Percentiles rank a stretch among this genome's conserved stretches.
Conservation (phyloP, 176 grass and related monocot genomes). For the Lolium multiflorum region DNA sequence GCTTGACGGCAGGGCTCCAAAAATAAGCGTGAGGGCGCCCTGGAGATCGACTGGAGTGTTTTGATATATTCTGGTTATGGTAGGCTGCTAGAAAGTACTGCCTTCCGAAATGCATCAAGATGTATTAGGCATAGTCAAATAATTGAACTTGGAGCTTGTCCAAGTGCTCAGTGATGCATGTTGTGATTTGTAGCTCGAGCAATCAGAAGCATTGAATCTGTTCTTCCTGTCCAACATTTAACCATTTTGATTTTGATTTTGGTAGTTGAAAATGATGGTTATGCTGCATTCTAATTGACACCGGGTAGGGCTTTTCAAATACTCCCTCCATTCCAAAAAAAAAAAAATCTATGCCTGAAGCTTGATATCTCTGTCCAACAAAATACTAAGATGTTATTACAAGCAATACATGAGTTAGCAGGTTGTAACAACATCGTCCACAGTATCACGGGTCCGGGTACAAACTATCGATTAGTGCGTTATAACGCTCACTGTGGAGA, state of each 20-base stretch:
- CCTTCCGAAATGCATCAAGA: not conserved
- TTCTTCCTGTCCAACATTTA: not conserved
- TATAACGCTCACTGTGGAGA: too few species aligned
- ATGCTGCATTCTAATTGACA: not conserved
- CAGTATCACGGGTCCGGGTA: too few species aligned
- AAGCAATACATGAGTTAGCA: too few species aligned
- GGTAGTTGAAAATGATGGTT: not conserved
- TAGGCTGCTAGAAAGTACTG: not conserved
- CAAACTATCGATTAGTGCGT: too few species aligned
- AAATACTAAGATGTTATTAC: too few species aligned
- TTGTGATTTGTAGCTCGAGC: not conserved
- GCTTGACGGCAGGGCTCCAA: conserved; percentile 6
- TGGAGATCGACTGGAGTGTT: not conserved
- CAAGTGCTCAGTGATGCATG: conserved; percentile 1
- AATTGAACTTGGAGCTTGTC: not conserved
- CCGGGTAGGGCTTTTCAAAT: not conserved
- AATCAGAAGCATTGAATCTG: not conserved
- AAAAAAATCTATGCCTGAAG: too few species aligned
- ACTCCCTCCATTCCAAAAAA: too few species aligned
- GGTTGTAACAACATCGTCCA: too few species aligned
- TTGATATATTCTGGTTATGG: not conserved
- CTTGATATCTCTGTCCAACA: too few species aligned
- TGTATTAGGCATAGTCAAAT: not conserved
- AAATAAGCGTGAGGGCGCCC: conserved; percentile 31
- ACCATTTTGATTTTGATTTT: not conserved